Evolutionary conservation across 371 early-diverging fungal genomes (phyloP).

Genomic region (Mucor irregularis): DNA sequence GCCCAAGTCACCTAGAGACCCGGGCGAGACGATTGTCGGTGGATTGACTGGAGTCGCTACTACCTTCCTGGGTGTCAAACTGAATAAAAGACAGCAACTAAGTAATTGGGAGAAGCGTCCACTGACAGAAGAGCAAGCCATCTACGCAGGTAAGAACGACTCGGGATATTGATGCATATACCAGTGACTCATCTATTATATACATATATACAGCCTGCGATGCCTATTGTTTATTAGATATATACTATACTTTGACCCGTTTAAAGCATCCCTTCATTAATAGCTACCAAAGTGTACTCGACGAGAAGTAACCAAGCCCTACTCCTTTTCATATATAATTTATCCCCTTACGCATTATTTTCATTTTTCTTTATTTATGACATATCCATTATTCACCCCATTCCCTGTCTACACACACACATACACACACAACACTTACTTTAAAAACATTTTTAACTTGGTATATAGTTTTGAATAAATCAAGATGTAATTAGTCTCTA

Average conservation of each 20-base stretch:
- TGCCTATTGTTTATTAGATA: constrained; percentile 35
- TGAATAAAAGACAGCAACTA: constrained; percentile 50
- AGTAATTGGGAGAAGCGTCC: constrained; percentile 56
- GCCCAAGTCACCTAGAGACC: neutral
- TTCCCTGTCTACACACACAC: too few relatives aligned
- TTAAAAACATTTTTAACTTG: too few relatives aligned
- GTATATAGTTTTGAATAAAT: too few relatives aligned
- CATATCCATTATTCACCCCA: too few relatives aligned
- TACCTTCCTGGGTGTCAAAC: constrained; percentile 23
- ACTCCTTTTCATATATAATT: neutral
- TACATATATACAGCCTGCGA: constrained; percentile 36
- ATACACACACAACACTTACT: constrained; percentile 27
- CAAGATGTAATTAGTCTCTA: too few relatives aligned
- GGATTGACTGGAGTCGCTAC: constrained; percentile 40
- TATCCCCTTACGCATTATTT: too few relatives aligned
- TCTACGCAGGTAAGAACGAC: constrained; percentile 34
- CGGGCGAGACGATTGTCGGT: constrained; percentile 19
- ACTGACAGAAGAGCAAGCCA: constrained; percentile 33
- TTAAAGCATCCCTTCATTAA: constrained; percentile 33
- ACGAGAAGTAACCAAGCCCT: neutral
- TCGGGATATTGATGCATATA: neutral
- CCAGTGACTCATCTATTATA: too few relatives aligned
- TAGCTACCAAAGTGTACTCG: too few relatives aligned
- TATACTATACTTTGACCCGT: constrained; percentile 22
- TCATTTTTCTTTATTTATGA: too few relatives aligned